phyloP scores from a whole-genome alignment of 2,329 filamentous ascomycete genomes.

The Conoideocrella luteorostrata region DNA sequence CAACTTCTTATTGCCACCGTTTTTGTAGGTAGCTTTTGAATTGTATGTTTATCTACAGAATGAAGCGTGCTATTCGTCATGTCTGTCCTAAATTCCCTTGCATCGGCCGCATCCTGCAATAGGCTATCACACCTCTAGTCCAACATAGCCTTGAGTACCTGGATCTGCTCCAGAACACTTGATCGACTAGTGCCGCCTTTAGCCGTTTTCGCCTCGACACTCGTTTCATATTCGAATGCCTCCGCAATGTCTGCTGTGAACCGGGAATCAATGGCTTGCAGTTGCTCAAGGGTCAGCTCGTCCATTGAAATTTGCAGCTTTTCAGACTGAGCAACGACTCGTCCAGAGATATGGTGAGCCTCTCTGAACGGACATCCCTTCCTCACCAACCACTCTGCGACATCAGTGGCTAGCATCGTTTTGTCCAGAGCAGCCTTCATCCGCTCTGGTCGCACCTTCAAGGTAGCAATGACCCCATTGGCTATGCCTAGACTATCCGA shows the following conservation, averaged over 20 bases:
- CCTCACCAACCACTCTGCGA: no score
- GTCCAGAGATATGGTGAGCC: constrained; percentile 71
- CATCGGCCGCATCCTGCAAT: no score
- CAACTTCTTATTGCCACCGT: no score
- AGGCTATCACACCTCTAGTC: constrained; percentile 7
- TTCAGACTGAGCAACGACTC: constrained; percentile 37
- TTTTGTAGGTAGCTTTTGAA: no score
- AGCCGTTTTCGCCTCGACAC: constrained; percentile 71
- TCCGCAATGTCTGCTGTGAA: constrained; percentile 66
- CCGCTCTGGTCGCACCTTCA: no score
- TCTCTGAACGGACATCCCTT: constrained; percentile 80
- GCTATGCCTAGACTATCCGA: no score
- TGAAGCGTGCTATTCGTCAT: no score
- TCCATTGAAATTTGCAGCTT: constrained; percentile 59
- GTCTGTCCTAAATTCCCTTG: no score
- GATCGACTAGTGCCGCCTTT: constrained; percentile 72
- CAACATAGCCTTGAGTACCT: constrained; percentile 37
- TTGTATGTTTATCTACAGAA: no score
- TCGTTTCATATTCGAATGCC: constrained; percentile 74
- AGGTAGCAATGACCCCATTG: no score
- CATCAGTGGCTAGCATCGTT: no score
- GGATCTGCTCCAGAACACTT: constrained; percentile 58
- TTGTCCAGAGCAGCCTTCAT: no score
- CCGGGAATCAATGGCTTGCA: constrained; percentile 60
- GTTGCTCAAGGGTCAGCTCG: constrained; percentile 57